phyloP scores from a whole-genome alignment of 2,329 filamentous ascomycete species.

The Pseudogymnoascus sp. region DNA sequence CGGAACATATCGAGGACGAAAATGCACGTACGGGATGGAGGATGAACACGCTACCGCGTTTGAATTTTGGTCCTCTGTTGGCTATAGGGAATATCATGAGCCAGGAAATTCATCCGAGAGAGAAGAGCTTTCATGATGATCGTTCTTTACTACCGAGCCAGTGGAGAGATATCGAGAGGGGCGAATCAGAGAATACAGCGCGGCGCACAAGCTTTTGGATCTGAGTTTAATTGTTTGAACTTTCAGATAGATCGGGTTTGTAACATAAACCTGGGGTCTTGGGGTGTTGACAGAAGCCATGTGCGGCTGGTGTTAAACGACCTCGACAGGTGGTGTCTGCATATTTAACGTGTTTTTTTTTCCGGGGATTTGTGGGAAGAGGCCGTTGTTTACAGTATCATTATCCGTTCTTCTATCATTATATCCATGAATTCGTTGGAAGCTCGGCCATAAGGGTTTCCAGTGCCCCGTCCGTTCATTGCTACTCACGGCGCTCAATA shows the following conservation, averaged over 20 bases:
- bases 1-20: not conserved
- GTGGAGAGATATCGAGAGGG: constrained; percentile 11
- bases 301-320: not conserved
- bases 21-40: not conserved
- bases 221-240: not conserved
- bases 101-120: constrained; percentile 9
- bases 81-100: constrained; percentile 1
- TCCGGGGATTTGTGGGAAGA: not conserved
- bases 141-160: constrained; percentile 24
- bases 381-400: not conserved
- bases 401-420: constrained; percentile 1
- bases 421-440: not conserved
- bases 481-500: not conserved
- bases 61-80: not conserved
- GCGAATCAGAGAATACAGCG: not conserved
- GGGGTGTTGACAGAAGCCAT: not conserved
- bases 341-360: not conserved
- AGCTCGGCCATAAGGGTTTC: not conserved
- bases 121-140: constrained; percentile 23
- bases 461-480: not conserved
- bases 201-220: constrained; percentile 23
- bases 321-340: not conserved
- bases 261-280: not conserved
- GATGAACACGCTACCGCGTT: not conserved
- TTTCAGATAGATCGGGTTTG: not conserved